Evolutionary conservation across 495 filamentous ascomycete species (phyloP).

Genomic region (Beverwykella pulmonaria): DNA sequence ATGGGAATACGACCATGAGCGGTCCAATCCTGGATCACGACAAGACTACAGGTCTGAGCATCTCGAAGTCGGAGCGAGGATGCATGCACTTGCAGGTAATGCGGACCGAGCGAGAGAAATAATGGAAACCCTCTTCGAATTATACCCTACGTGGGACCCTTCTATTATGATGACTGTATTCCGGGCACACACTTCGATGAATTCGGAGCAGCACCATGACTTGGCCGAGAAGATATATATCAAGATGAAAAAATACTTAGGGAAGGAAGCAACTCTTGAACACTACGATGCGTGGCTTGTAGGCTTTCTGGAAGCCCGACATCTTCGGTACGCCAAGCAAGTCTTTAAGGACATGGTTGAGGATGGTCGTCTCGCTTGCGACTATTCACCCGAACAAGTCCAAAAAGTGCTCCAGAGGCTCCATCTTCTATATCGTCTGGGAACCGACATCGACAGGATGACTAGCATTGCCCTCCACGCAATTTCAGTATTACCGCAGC

Average conservation of each 20-base stretch:
- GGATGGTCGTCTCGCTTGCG: constrained; percentile 8
- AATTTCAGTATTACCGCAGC: constrained; percentile 16
- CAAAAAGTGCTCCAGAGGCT: constrained; percentile 13
- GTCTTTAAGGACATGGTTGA: constrained; percentile 33
- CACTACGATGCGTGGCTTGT: constrained; percentile 30
- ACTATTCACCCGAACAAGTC: neutral
- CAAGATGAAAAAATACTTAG: constrained; percentile 6
- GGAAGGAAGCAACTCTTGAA: constrained; percentile 2
- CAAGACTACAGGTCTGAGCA: constrained; percentile 17
- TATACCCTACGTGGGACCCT: constrained; percentile 16
- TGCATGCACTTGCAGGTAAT: constrained; percentile 30
- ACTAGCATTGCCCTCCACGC: constrained; percentile 26
- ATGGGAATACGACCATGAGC: constrained; percentile 30
- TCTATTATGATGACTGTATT: constrained; percentile 28
- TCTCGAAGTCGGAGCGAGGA: constrained; percentile 28
- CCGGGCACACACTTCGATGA: constrained; percentile 14
- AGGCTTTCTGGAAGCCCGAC: constrained; percentile 27
- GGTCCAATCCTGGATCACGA: neutral
- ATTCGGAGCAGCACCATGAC: constrained; percentile 8
- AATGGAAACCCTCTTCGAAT: constrained; percentile 25
- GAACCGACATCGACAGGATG: constrained; percentile 22
- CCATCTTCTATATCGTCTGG: constrained; percentile 27
- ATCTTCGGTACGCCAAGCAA: constrained; percentile 13
- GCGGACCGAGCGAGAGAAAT: constrained; percentile 24
- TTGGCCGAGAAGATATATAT: constrained; percentile 18